Evolutionary conservation across 371 early-diverging fungal species (phyloP), one percentile per base, ranked within the genome.

Genomic region (Mucor circinelloides): DNA sequence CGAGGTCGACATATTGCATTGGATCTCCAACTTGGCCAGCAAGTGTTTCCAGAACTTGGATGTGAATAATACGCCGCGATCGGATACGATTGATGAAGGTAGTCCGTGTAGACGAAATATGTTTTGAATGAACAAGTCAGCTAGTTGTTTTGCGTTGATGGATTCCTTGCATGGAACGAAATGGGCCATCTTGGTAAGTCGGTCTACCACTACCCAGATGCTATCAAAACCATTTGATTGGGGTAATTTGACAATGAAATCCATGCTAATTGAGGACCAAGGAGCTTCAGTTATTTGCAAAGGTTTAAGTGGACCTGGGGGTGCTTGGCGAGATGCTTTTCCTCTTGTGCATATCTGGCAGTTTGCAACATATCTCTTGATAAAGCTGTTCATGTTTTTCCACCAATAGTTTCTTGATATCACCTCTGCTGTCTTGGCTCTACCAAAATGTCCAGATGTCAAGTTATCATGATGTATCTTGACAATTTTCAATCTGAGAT

Each of bases 181-280:
- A 32, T 78, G 75, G 1, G 72, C 74, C 52, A 72, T 74, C 61
- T 87, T 88, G 12, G 85, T 68, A 0, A 83, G 62, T 15, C 77
- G 57, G 63, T 84, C 78, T 6, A 85, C 85, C 40, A 86, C 60
- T 2, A 84, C 84, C 4, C 76, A 66, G 30, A 87, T 84, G 6
- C 71, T 36, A 63, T 78, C 74, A 58, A 58, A 76, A 0, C 66
- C 73, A 0, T 40, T 12, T 4, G 81, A 77, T 15, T 60, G 55
- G 0, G 82, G 87, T 21, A 87, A 70, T 6, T 73, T 75, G 0
- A 71, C 72, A 12, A 87, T 80, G 32, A 88, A 88, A 55, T 88
- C 86, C 32, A 87, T 69, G 0, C 79, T 64, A 27, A 84, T 75
- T 8, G 77, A 78, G 3, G 69, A 46, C 85, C 84, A 86, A 4